Conservation (phyloP, 2,329 filamentous ascomycete species). For the Golovinomyces cichoracearum region DNA sequence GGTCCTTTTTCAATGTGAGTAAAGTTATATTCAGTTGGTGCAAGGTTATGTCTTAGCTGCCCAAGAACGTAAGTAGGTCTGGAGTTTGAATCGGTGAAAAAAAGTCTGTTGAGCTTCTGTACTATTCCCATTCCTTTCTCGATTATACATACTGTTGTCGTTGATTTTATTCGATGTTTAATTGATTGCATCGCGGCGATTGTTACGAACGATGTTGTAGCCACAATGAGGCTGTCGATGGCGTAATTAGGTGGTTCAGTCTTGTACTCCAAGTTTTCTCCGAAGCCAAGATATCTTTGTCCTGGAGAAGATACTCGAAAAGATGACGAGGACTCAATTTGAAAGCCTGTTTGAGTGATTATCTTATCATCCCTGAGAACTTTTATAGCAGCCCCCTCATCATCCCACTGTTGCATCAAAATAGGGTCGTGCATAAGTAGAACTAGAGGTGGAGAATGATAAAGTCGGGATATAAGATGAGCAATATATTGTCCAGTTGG, state of each 20-base stretch:
- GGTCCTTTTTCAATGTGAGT: slow-evolving; percentile 17
- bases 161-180: slow-evolving; percentile 36
- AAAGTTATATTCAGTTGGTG: slow-evolving; percentile 17
- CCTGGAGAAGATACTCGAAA: slow-evolving; percentile 3
- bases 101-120: slow-evolving; percentile 44
- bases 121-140: slow-evolving; percentile 63
- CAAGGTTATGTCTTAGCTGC: slow-evolving; percentile 17
- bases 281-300: slow-evolving; percentile 8
- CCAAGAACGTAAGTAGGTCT: slow-evolving; percentile 45
- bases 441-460: slow-evolving; percentile 34
- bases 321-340: slow-evolving; percentile 10
- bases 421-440: slow-evolving; percentile 30
- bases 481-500: slow-evolving; percentile 39
- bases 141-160: slow-evolving; percentile 49
- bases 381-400: slow-evolving; percentile 20
- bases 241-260: slow-evolving; percentile 11
- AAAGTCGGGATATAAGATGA: slow-evolving; percentile 32
- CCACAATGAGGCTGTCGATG: slow-evolving; percentile 48
- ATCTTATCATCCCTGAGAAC: slow-evolving; percentile 21
- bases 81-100: slow-evolving; percentile 39
- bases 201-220: slow-evolving; percentile 34
- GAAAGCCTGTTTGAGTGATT: slow-evolving; percentile 14
- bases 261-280: slow-evolving; percentile 6
- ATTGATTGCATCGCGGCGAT: slow-evolving; percentile 31
- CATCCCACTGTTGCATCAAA: slow-evolving; percentile 21